Base-by-base conservation (phyloP, 345 rosid species). In the Turritis glabra region DNA sequence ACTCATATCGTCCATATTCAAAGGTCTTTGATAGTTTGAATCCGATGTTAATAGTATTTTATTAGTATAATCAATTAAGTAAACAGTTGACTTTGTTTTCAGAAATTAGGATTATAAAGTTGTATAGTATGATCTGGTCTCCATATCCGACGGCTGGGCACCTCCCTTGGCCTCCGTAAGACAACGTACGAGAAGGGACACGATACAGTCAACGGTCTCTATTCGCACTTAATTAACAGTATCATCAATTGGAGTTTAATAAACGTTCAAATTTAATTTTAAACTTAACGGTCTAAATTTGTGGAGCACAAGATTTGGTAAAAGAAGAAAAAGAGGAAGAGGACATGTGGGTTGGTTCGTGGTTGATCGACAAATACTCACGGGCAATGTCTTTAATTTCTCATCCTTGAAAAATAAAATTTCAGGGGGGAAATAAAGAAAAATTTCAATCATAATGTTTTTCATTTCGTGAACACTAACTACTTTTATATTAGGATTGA, bases 311-410 rank as follows among this genome's bases (percentile, higher is more conserved):
- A 64, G 1, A 64, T 32, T 46, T 27, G 44, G 33, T 12, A 67
- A 47, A 62, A 27, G 67, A 51, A 37, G 52, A 72, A 61, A 61
- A 72, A 61, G 62, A 51, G 69, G 62, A 50, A 43, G 61, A 47
- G 18, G 38, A 7, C 76, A 72, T 68, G 61, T 61, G 76, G 76
- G 54, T 25, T 48, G 19, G 32, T 33, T 66, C 33, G 38, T 33
- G 22, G 30, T 51, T 52, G 61, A n/a, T 71, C 38, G 75, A 35
- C 41, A 50, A 27, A 60, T 48, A 71, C 59, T 60, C 71, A 71
- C 75, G 59, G 67, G 51, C 50, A 12, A 23, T 47, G 38, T 48
- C 59, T 59, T 41, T 41, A 41, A 12, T 23, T 38, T 22, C 58
- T 71, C 56, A 46, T 10, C 19, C 23, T n/a, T n/a, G n/a, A n/a